Conservation (phyloP, 768 basidiomycete genomes). For the Termitomyces sp. region DNA sequence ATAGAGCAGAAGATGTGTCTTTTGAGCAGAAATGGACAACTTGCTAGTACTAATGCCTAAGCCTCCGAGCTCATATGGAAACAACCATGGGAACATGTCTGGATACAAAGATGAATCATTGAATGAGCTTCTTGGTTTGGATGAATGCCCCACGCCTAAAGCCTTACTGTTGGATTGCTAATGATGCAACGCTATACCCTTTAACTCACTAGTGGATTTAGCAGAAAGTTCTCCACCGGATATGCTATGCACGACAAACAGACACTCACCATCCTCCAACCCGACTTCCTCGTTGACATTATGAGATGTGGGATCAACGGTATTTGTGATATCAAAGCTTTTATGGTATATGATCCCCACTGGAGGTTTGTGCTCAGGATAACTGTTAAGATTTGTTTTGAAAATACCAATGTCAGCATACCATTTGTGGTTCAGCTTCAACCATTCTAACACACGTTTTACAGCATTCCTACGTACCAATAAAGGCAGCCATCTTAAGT, state of each 20-base stretch:
- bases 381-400: constrained; percentile 22
- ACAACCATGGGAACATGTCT: constrained; percentile 42
- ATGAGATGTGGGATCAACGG: constrained; percentile 19
- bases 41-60: constrained; percentile 8
- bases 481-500: no score
- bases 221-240: constrained; percentile 23
- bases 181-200: constrained; percentile 27
- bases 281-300: constrained; percentile 12
- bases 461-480: not conserved
- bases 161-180: constrained; percentile 21
- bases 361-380: constrained; percentile 21
- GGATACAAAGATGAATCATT: constrained; percentile 36
- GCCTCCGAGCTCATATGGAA: constrained; percentile 35
- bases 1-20: constrained; percentile 30
- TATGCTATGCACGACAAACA: constrained; percentile 37
- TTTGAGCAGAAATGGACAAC: constrained; percentile 22
- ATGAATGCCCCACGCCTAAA: constrained; percentile 27
- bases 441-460: constrained; percentile 30
- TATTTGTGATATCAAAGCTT: constrained; percentile 7
- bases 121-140: constrained; percentile 23
- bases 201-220: constrained; percentile 18
- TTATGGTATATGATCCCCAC: no score
- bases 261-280: constrained; percentile 28
- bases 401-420: constrained; percentile 32
- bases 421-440: constrained; percentile 33